Base-by-base conservation (phyloP, 2,329 filamentous ascomycete species). In the Polytolypa hystricis region DNA sequence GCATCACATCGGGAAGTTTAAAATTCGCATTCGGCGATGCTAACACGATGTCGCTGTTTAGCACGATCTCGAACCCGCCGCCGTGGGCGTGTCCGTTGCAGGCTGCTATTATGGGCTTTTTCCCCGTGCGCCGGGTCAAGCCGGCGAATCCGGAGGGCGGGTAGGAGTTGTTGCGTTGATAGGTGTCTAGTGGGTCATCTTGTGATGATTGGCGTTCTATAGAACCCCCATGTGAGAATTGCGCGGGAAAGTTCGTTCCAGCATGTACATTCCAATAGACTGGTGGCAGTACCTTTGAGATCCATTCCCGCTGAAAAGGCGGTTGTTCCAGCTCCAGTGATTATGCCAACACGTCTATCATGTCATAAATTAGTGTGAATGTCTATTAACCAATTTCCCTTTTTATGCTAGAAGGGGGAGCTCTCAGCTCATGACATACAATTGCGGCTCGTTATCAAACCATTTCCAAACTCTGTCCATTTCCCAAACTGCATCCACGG, bases 11-110 rank as follows among this genome's bases (percentile, higher is more conserved):
- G 0, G 83, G 81, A 3, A 87, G 65, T 0, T 69, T 72, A 50
- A 87, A 86, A 25, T 60, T 62, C 0, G 81, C 79, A 5, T 54
- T 51, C 3, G 61, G 50, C 1, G 58, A 58, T 9, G 81, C 79
- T n/a, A 85, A 55, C 3, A 85, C 70, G 39, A 89, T 61, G 62
- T 91, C 84, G 44, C 71, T 73, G 57, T 95, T 95, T 71, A 96
- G 81, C 39, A 87, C 84, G 57, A 86, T 84, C 64, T 89, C 83
- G 60, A 82, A 78, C 2, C 81, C 83, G 33, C 84, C 83, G 28
- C 84, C 84, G 21, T 83, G 67, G 31, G 79, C 82, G 18, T 82
- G 63, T 2, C 83, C 83, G 51, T 86, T 84, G 12, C 86, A 78
- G 1, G 83, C 84, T 1, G 77, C 79, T 15, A 89, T 69, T 32